Evolutionary conservation across 352 stramenopile species (phyloP).

Genomic region (Globisporangium splendens): DNA sequence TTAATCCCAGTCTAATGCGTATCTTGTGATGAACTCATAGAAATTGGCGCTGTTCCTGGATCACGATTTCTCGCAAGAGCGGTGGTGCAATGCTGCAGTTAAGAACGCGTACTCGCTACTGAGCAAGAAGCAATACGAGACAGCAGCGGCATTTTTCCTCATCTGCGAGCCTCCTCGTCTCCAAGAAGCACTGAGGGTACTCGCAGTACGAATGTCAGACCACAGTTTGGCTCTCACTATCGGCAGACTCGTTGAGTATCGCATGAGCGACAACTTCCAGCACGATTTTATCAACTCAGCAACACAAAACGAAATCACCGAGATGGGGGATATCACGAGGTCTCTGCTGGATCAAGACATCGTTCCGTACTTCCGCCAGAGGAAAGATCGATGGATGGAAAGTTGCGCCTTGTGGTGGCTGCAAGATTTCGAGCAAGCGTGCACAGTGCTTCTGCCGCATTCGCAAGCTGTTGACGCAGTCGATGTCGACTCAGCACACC

Average conservation of each 20-base stretch:
- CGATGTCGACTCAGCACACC: conserved; percentile 10
- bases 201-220: conserved; percentile 86
- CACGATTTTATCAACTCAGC: conserved; percentile 45
- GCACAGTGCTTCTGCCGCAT: conserved; percentile 54
- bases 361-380: conserved; percentile 56
- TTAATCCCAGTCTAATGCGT: background rate
- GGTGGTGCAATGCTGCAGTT: conserved; percentile 84
- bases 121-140: conserved; percentile 90
- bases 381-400: conserved; percentile 69
- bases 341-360: conserved; percentile 64
- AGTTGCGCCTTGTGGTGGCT: conserved; percentile 82
- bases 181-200: conserved; percentile 90
- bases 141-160: conserved; percentile 91
- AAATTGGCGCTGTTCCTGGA: conserved; percentile 72
- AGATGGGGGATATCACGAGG: conserved; percentile 43
- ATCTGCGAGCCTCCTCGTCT: conserved; percentile 90
- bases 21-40: conserved; percentile 17
- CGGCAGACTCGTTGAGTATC: conserved; percentile 84
- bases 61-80: conserved; percentile 79
- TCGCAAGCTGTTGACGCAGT: conserved; percentile 62
- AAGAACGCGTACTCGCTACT: conserved; percentile 96
- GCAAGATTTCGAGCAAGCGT: conserved; percentile 82
- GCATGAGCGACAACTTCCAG: conserved; percentile 39
- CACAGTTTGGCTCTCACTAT: conserved; percentile 88
- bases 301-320: conserved; percentile 56